These are phyloP conservation scores for Linaria vulgaris DNA, from an alignment of 257 asterid genomes.

Conservation along the genomic window DNA sequence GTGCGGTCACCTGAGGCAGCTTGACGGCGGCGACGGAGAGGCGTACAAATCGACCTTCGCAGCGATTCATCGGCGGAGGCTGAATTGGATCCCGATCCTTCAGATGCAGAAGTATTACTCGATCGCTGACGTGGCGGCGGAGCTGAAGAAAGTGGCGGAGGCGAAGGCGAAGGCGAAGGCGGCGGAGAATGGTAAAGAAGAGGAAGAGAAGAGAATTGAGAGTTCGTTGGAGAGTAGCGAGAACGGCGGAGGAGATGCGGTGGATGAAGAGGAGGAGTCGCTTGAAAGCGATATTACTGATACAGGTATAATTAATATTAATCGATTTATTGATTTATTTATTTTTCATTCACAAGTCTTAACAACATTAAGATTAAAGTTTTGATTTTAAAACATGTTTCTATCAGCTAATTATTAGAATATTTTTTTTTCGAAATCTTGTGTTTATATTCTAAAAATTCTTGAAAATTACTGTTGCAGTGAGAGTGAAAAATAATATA, in stretches of 20 bases:
- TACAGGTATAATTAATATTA: slow-evolving; percentile 40
- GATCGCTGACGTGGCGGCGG: slow-evolving; percentile 48
- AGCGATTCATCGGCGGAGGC: slow-evolving; percentile 54
- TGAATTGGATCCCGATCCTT: slow-evolving; percentile 72
- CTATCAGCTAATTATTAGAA: neutral
- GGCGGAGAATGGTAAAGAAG: neutral
- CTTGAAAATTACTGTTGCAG: no score
- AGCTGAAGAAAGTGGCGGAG: slow-evolving; percentile 49
- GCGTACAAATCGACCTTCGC: slow-evolving; percentile 49
- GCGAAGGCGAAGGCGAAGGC: slow-evolving; percentile 25
- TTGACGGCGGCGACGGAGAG: slow-evolving; percentile 42
- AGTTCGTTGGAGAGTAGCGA: slow-evolving; percentile 21
- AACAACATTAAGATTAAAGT: neutral
- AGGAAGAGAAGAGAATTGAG: slow-evolving; percentile 9
- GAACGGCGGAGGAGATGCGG: slow-evolving; percentile 34
- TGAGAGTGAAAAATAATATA: no score
- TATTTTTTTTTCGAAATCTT: neutral
- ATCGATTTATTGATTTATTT: neutral
- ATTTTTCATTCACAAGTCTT: neutral
- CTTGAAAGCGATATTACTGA: slow-evolving; percentile 59
- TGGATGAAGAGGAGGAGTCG: slow-evolving; percentile 43
- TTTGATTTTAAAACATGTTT: neutral
- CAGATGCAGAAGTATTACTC: slow-evolving; percentile 67
- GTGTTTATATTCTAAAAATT: neutral
- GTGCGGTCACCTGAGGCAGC: slow-evolving; percentile 66